These are phyloP conservation scores for Drechmeria coniospora DNA, from an alignment of 2,329 filamentous ascomycete species.

Conservation along the genomic window DNA sequence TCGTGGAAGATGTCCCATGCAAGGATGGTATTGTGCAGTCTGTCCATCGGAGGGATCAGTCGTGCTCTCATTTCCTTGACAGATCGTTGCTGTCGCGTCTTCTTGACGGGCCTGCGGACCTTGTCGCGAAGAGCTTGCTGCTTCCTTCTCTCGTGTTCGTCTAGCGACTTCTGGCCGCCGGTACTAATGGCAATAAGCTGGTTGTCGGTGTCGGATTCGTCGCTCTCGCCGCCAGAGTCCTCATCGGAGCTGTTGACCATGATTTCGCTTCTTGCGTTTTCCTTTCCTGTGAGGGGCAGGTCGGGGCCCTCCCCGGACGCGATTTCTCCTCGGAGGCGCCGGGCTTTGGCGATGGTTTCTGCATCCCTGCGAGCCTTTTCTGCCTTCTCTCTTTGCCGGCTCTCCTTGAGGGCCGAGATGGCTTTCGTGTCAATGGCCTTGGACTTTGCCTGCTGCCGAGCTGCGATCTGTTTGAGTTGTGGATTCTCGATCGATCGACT, in stretches of 20 bases:
- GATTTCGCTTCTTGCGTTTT: conserved; percentile 69
- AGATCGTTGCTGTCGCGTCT: conserved; percentile 64
- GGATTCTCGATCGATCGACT: conserved; percentile 31
- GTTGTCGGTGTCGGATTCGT: conserved; percentile 35
- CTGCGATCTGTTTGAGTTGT: conserved; percentile 29
- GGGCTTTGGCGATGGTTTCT: conserved; percentile 54
- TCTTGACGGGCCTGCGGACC: conserved; percentile 63
- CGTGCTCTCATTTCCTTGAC: conserved; percentile 90
- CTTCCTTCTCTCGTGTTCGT: conserved; percentile 30
- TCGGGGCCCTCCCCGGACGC: conserved; percentile 60
- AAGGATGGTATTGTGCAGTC: conserved; percentile 72
- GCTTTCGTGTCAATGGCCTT: conserved; percentile 20
- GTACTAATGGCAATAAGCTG: conserved; percentile 32
- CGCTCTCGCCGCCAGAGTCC: conserved; percentile 53
- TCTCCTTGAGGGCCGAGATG: conserved; percentile 44
- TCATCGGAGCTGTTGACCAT: conserved; percentile 81
- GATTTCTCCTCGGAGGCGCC: conserved; percentile 23
- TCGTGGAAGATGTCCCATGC: conserved; percentile 91
- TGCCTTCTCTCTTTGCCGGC: conserved; percentile 58
- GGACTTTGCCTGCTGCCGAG: conserved; percentile 15
- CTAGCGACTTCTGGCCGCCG: conserved; percentile 30
- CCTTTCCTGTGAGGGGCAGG: conserved; percentile 59
- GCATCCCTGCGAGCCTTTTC: conserved; percentile 59
- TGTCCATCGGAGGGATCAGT: conserved; percentile 74
- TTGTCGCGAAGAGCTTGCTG: conserved; percentile 35